Conservation (phyloP, 2,329 filamentous ascomycete genomes). For the Pseudocercospora fijiensis region DNA sequence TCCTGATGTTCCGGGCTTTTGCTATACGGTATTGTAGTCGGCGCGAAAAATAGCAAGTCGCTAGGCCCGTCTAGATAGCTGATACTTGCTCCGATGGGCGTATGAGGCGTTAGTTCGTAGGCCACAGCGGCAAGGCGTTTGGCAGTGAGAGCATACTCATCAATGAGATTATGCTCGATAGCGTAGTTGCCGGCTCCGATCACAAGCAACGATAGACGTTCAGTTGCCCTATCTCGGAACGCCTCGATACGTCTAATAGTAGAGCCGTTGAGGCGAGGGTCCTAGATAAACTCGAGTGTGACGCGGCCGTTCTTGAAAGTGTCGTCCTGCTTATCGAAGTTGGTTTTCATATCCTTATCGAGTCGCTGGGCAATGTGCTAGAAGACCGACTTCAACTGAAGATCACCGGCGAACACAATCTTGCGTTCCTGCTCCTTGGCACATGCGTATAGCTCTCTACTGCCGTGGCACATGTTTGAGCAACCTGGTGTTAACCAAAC, state of each 20-base stretch:
- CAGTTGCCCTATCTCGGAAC: conserved; percentile 36
- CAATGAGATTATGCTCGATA: conserved; percentile 50
- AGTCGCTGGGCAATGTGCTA: conserved; percentile 57
- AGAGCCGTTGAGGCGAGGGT: conserved; percentile 60
- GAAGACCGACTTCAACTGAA: conserved; percentile 60
- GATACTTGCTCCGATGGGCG: conserved; percentile 22
- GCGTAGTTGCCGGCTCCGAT: conserved; percentile 59
- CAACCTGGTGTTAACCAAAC: conserved; percentile 61
- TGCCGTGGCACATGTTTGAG: conserved; percentile 57
- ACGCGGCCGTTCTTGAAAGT: conserved; percentile 49
- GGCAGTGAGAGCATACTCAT: conserved; percentile 50
- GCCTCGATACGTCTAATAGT: conserved; percentile 45
- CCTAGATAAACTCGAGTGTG: conserved; percentile 59
- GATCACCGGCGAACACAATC: conserved; percentile 63
- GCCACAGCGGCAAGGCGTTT: conserved; percentile 43
- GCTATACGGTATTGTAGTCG: conserved; percentile 46
- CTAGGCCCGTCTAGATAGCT: conserved; percentile 23
- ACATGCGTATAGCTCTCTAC: conserved; percentile 55
- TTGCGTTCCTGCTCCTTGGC: conserved; percentile 46
- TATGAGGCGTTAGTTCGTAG: conserved; percentile 14
- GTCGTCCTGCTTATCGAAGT: conserved; percentile 40
- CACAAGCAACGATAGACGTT: conserved; percentile 48
- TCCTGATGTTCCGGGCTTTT: conserved; percentile 36
- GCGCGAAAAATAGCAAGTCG: conserved; percentile 46
- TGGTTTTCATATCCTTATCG: conserved; percentile 38